Evolutionary conservation across 1,284 basidiomycete species (phyloP), one percentile per base, ranked within the genome.

Genomic region (Apiotrichum sp.): DNA sequence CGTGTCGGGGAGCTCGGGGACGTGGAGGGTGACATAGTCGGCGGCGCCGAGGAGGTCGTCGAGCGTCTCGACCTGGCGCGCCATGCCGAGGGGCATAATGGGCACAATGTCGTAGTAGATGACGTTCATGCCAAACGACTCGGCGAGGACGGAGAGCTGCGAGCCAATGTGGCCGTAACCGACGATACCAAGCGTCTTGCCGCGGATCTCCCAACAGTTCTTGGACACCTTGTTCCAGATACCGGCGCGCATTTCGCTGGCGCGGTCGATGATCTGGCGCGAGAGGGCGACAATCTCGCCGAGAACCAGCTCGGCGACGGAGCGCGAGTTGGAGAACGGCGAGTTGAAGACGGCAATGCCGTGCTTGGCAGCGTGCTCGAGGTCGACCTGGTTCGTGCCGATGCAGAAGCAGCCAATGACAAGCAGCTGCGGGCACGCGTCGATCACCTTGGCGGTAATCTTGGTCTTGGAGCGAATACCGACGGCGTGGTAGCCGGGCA

Each of bases 351-450:
- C 96, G 40, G 93, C 90, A 64, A 99, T 89, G 65, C 96, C 96
- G 56, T 87, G 86, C 58, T 84, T 84, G 49, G 89, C 85, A 40
- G 95, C 93, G 4, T 88, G 84, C 45, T 77, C 65, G 51, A 98
- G 86, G 75, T 98, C 93, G 67, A 98, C 96, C 77, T 98, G 96
- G 78, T 98, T 98, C 60, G 93, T 95, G 57, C 96, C 96, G 68
- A 99, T 99, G 79, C 96, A 99, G 84, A 99, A 99, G 78, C 96
- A 99, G 42, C 96, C 96, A 62, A 98, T 92, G 67, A 87, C 91
- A 13, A 98, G 82, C 43, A 99, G 86, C 91, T 89, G 89, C 48
- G 84, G 78, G 31, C 89, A 89, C 34, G 89, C 87, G 66, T 88
- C 86, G 71, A 98, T 84, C 32, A 98, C 89, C 46, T 84, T 84